Evolutionary conservation across 2,329 filamentous ascomycete species (phyloP).

Genomic region (Ceratocystis destructans): DNA sequence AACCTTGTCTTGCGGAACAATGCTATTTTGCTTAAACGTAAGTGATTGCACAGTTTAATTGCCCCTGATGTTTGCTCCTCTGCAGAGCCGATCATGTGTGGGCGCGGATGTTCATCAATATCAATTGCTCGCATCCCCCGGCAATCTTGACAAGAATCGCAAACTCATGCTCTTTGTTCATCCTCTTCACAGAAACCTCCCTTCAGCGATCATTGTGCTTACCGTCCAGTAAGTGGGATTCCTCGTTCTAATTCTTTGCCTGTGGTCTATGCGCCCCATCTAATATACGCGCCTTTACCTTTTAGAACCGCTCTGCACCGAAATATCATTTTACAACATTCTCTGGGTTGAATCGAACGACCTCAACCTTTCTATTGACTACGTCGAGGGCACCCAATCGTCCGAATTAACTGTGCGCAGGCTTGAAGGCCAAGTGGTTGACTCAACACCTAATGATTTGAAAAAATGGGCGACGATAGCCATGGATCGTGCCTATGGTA

Average conservation of each 20-base stretch:
- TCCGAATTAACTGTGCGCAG: conserved; percentile 45
- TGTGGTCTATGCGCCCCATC: background rate
- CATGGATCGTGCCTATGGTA: conserved; percentile 55
- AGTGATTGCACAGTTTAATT: background rate
- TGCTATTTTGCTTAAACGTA: conserved; percentile 22
- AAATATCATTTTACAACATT: conserved; percentile 46
- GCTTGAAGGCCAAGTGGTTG: conserved; percentile 38
- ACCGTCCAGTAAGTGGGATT: conserved; percentile 15
- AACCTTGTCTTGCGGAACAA: conserved; percentile 20
- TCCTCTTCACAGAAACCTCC: conserved; percentile 6
- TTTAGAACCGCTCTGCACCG: conserved; percentile 7
- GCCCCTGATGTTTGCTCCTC: background rate
- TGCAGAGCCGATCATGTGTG: background rate
- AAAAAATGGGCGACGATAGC: conserved; percentile 51
- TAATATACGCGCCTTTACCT: background rate
- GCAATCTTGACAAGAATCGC: background rate
- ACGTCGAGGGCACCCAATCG: conserved; percentile 44
- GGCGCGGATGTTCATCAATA: background rate
- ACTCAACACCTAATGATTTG: conserved; percentile 32
- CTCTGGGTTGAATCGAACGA: conserved; percentile 60
- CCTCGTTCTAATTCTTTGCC: background rate
- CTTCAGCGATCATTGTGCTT: conserved; percentile 14
- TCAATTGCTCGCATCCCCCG: background rate
- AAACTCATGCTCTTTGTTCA: conserved; percentile 9
- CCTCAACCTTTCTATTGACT: conserved; percentile 54